Evolutionary conservation across 164 flowering plant species (phyloP).

Genomic region (Liriodendron chinense): DNA sequence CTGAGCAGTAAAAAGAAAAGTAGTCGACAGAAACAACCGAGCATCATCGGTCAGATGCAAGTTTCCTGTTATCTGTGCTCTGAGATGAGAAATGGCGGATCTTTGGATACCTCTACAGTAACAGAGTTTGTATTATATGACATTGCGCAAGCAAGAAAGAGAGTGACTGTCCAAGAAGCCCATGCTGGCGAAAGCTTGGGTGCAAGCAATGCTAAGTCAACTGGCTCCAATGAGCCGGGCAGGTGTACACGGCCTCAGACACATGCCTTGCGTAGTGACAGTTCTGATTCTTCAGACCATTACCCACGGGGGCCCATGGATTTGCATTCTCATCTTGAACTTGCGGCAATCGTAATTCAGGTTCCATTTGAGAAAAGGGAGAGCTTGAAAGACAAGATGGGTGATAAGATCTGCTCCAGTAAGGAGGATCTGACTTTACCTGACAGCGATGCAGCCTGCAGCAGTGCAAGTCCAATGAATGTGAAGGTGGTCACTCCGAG

Average conservation of each 20-base stretch:
- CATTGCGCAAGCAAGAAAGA: constrained; percentile 48
- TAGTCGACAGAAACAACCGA: constrained; percentile 42
- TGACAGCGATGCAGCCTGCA: constrained; percentile 20
- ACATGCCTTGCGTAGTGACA: constrained; percentile 19
- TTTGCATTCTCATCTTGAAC: constrained; percentile 63
- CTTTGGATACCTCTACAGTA: constrained; percentile 52
- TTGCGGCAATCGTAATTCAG: constrained; percentile 71
- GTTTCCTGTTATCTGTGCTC: constrained; percentile 67
- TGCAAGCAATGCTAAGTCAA: constrained; percentile 1
- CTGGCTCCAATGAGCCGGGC: constrained; percentile 15
- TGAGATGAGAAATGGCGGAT: constrained; percentile 41
- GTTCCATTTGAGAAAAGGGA: constrained; percentile 65
- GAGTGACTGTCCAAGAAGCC: constrained; percentile 23
- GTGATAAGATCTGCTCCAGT: constrained; percentile 25
- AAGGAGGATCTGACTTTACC: constrained; percentile 18
- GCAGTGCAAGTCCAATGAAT: constrained; percentile 19
- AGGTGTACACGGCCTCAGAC: constrained; percentile 14
- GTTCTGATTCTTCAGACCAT: constrained; percentile 22
- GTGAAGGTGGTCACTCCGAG: constrained; percentile 68
- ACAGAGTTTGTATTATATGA: constrained; percentile 86
- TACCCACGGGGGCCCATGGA: constrained; percentile 46
- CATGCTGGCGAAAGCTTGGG: constrained; percentile 18
- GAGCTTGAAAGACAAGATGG: constrained; percentile 46
- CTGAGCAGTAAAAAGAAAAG: constrained; percentile 41
- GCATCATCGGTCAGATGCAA: constrained; percentile 83